Conservation (phyloP, 2,329 filamentous ascomycete species). For the Hypocreales sp. region DNA sequence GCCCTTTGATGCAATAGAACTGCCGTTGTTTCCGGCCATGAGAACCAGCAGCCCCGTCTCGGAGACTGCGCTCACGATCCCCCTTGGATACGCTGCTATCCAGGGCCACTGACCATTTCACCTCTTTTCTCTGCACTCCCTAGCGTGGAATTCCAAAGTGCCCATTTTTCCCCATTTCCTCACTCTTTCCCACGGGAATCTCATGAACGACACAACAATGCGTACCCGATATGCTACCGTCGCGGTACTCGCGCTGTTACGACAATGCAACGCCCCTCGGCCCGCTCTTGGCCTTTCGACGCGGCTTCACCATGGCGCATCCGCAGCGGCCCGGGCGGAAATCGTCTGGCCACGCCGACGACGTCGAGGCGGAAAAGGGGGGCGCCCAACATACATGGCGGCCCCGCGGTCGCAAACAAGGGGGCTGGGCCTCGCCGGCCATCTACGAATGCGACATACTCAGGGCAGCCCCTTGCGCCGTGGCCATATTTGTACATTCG, state of each 20-base stretch:
- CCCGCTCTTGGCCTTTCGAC: too few species aligned
- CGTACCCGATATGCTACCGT: neutral
- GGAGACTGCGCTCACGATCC: neutral
- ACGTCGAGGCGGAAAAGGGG: neutral
- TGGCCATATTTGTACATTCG: conserved; percentile 9
- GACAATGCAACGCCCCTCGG: too few species aligned
- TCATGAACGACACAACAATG: too few species aligned
- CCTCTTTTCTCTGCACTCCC: neutral
- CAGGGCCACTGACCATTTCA: neutral
- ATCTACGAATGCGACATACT: neutral
- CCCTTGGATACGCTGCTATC: conserved; percentile 1
- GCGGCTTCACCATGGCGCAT: too few species aligned
- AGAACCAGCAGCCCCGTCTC: neutral
- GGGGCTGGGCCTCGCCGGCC: neutral
- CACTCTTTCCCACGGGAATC: too few species aligned
- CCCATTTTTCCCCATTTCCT: neutral
- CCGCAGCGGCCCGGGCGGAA: neutral
- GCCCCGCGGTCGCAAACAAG: neutral
- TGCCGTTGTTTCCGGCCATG: neutral
- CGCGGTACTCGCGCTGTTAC: too few species aligned
- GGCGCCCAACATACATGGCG: neutral
- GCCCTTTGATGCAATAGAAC: conserved; percentile 19
- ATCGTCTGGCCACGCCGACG: neutral
- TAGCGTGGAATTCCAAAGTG: too few species aligned
- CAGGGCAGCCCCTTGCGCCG: neutral